A percentile compares a stretch with the other conserved stretches of the same genome.
These are phyloP conservation scores for Selaginella tamariscina DNA, from an alignment of 75 land plant species.

Conservation along the genomic window DNA sequence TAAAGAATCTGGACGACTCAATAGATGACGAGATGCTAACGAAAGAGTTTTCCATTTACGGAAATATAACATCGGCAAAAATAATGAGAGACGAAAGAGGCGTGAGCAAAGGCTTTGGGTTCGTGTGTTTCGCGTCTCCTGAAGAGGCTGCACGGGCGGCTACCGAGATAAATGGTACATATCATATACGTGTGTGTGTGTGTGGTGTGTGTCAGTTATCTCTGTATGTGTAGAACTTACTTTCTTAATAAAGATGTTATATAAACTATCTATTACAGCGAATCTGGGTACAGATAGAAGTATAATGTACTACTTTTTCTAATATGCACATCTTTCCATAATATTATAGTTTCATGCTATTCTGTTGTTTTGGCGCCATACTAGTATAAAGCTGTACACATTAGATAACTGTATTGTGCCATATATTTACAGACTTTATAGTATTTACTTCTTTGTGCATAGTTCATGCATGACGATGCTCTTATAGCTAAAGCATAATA, in stretches of 20 bases:
- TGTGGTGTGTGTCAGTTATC: too few relatives aligned
- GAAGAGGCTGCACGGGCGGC: slow-evolving; percentile 61
- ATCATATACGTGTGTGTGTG: too few relatives aligned
- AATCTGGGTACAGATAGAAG: too few relatives aligned
- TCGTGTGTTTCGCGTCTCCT: slow-evolving; percentile 53
- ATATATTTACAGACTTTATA: slow-evolving; percentile 23
- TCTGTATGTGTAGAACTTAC: too few relatives aligned
- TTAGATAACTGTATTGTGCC: neutral
- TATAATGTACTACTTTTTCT: neutral
- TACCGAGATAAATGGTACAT: slow-evolving; percentile 32
- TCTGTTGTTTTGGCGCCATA: too few relatives aligned
- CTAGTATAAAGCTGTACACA: too few relatives aligned
- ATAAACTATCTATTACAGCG: too few relatives aligned
- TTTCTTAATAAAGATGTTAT: too few relatives aligned
- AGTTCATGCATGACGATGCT: too few relatives aligned
- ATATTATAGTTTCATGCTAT: too few relatives aligned
- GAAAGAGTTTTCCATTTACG: slow-evolving; percentile 37
- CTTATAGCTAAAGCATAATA: too few relatives aligned
- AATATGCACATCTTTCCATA: neutral
- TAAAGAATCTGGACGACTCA: slow-evolving; percentile 52
- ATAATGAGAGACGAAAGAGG: slow-evolving; percentile 56
- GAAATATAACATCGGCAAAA: slow-evolving; percentile 52
- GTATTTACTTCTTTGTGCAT: too few relatives aligned
- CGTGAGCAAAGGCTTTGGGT: slow-evolving; percentile 57
- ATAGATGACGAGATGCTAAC: slow-evolving; percentile 45